These are phyloP conservation scores for Aspergillus sergii DNA, from an alignment of 2,329 filamentous ascomycete genomes.

Conservation along the genomic window DNA sequence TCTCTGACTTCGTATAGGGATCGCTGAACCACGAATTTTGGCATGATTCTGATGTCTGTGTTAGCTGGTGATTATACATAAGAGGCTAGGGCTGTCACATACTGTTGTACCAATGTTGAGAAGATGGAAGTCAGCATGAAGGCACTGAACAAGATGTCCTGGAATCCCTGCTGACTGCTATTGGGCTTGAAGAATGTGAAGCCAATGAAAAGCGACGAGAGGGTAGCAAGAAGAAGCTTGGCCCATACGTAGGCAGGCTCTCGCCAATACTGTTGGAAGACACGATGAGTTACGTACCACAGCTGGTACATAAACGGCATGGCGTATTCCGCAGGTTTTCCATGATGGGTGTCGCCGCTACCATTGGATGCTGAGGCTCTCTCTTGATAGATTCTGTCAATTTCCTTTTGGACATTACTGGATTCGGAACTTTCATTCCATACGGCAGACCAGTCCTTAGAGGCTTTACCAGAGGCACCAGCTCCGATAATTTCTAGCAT, in stretches of 20 bases:
- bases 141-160: slow-evolving; percentile 84
- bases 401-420: slow-evolving; percentile 57
- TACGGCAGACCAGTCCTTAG: slow-evolving; percentile 63
- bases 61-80: slow-evolving; percentile 1
- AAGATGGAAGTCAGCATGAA: slow-evolving; percentile 71
- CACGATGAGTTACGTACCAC: slow-evolving; percentile 66
- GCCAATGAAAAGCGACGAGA: slow-evolving; percentile 71
- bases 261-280: slow-evolving; percentile 89
- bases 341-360: slow-evolving; percentile 53
- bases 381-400: slow-evolving; percentile 58
- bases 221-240: slow-evolving; percentile 70
- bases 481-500: slow-evolving; percentile 63
- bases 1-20: slow-evolving; percentile 83
- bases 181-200: slow-evolving; percentile 76
- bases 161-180: slow-evolving; percentile 73
- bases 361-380: slow-evolving; percentile 38
- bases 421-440: slow-evolving; percentile 64
- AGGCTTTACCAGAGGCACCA: slow-evolving; percentile 67
- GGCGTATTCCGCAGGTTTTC: slow-evolving; percentile 87
- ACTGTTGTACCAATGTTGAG: slow-evolving; percentile 57
- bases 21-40: slow-evolving; percentile 80
- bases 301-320: slow-evolving; percentile 71
- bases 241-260: slow-evolving; percentile 84
- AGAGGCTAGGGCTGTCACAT: slow-evolving; percentile 41
- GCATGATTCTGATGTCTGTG: slow-evolving; percentile 57